phyloP scores from a whole-genome alignment of 495 filamentous ascomycete species.

The Patellaria atrata region DNA sequence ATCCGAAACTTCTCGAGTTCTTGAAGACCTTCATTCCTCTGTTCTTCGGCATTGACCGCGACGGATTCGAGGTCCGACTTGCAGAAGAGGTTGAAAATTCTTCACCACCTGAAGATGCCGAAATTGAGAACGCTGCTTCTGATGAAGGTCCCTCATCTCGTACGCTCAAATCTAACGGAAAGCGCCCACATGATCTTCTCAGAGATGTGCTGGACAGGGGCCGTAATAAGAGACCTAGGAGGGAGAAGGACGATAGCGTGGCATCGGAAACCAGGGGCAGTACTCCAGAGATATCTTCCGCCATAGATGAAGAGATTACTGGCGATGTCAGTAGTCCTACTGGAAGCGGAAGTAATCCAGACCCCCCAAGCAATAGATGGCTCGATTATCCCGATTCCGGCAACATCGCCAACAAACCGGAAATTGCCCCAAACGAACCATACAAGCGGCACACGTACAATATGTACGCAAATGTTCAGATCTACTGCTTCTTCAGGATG shows the following conservation, averaged over 20 bases:
- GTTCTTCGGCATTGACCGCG: constrained; percentile 75
- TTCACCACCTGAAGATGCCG: constrained; percentile 58
- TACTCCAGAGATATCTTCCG: constrained; percentile 66
- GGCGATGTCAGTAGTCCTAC: constrained; percentile 26
- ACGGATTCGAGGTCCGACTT: constrained; percentile 61
- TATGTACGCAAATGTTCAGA: constrained; percentile 75
- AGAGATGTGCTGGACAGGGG: constrained; percentile 72
- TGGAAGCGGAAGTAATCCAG: constrained; percentile 21
- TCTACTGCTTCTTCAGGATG: constrained; percentile 85
- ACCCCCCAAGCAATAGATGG: constrained; percentile 35
- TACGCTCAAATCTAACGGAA: constrained; percentile 44
- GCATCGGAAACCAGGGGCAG: constrained; percentile 66
- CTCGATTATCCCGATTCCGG: constrained; percentile 42
- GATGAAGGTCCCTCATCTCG: constrained; percentile 39
- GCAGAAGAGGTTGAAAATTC: constrained; percentile 49
- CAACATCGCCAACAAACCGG: constrained; percentile 36
- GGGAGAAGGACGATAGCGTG: constrained; percentile 59
- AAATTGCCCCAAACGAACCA: constrained; percentile 63
- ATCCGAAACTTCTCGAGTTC: constrained; percentile 62
- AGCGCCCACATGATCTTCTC: constrained; percentile 66
- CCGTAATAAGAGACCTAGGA: constrained; percentile 44
- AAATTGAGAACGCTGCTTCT: constrained; percentile 37
- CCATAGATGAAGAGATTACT: constrained; percentile 43
- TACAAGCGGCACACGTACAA: constrained; percentile 68
- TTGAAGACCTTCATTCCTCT: constrained; percentile 74